Conservation (phyloP, 805 yeast genomes). For the Deakozyma indianensis region DNA sequence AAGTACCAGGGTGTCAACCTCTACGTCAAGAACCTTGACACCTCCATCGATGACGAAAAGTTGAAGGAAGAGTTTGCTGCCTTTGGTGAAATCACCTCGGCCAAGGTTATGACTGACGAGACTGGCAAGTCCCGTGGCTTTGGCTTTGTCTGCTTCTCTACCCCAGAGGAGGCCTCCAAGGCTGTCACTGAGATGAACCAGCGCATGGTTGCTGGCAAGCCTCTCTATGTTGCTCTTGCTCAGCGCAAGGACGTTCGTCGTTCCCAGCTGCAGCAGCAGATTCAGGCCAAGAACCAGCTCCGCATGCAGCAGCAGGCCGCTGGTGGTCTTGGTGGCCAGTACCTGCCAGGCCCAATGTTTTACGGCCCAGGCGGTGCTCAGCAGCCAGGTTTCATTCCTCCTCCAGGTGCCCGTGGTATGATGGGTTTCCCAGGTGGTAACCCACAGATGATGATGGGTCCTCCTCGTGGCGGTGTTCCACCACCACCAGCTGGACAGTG, state of each 20-base stretch:
- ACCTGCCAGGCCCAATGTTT: slow-evolving; percentile 63
- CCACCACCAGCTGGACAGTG: slow-evolving; percentile 25
- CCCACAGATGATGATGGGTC: slow-evolving; percentile 24
- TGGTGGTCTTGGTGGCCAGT: slow-evolving; percentile 75
- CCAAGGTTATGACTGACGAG: slow-evolving; percentile 91
- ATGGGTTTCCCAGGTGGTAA: slow-evolving; percentile 26
- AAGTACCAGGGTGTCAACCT: slow-evolving; percentile 97
- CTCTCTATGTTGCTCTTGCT: slow-evolving; percentile 95
- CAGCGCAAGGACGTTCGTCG: slow-evolving; percentile 98
- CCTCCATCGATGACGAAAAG: slow-evolving; percentile 78
- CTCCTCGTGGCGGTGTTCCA: slow-evolving; percentile 21
- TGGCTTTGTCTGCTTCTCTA: slow-evolving; percentile 94
- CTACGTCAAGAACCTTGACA: slow-evolving; percentile 93
- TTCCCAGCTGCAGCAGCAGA: slow-evolving; percentile 92
- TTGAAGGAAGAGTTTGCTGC: slow-evolving; percentile 85
- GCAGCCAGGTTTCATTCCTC: slow-evolving; percentile 71
- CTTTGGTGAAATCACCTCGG: slow-evolving; percentile 90
- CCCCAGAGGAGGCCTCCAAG: slow-evolving; percentile 98
- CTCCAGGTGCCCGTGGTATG: slow-evolving; percentile 47
- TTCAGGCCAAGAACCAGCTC: slow-evolving; percentile 95
- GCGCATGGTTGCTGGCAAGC: slow-evolving; percentile 88
- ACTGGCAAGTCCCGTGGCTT: slow-evolving; percentile 93
- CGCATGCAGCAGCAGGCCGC: slow-evolving; percentile 96
- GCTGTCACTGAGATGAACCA: slow-evolving; percentile 98
- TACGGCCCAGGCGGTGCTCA: slow-evolving; percentile 46